phyloP scores from a whole-genome alignment of 2,329 filamentous ascomycete genomes.

The Ophiobolus disseminans region DNA sequence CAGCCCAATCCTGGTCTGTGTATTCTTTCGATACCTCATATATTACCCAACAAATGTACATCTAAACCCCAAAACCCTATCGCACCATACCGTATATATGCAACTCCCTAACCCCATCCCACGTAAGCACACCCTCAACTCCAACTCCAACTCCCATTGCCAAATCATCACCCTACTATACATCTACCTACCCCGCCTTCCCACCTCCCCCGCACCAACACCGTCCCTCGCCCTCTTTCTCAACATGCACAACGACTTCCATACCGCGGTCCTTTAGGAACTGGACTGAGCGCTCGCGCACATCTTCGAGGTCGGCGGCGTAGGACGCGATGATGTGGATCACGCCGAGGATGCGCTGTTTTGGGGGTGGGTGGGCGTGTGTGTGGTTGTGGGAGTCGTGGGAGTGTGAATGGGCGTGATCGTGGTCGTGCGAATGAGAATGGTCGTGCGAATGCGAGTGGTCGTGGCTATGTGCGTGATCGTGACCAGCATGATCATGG shows the following conservation, averaged over 20 bases:
- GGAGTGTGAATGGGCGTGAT: slow-evolving; percentile 31
- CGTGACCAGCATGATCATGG: slow-evolving; percentile 37
- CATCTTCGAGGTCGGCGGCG: slow-evolving; percentile 79
- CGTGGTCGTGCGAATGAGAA: slow-evolving; percentile 45
- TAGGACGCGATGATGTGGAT: slow-evolving; percentile 83
- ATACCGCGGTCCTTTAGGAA: slow-evolving; percentile 76
- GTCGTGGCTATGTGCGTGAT: slow-evolving; percentile 15
- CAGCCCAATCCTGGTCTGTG: too few species aligned
- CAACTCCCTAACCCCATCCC: too few species aligned
- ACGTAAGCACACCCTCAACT: too few species aligned
- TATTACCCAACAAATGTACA: too few species aligned
- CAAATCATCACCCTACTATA: too few species aligned
- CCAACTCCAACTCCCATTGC: too few species aligned
- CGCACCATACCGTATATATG: too few species aligned
- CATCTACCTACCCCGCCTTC: slow-evolving; percentile 33
- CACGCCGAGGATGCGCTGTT: slow-evolving; percentile 72
- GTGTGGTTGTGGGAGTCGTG: slow-evolving; percentile 46
- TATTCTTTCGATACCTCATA: too few species aligned
- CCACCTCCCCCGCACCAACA: slow-evolving; percentile 67
- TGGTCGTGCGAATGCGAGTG: slow-evolving; percentile 22
- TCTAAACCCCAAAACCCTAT: too few species aligned
- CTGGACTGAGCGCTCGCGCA: slow-evolving; percentile 75
- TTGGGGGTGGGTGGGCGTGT: slow-evolving; percentile 40
- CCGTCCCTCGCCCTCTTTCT: slow-evolving; percentile 76
- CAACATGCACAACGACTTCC: slow-evolving; percentile 86